A percentile compares a stretch with the other conserved stretches of the same genome.
Evolutionary conservation across 441 rosid species (phyloP).

Genomic region (Euphorbia schlechtendalii): DNA sequence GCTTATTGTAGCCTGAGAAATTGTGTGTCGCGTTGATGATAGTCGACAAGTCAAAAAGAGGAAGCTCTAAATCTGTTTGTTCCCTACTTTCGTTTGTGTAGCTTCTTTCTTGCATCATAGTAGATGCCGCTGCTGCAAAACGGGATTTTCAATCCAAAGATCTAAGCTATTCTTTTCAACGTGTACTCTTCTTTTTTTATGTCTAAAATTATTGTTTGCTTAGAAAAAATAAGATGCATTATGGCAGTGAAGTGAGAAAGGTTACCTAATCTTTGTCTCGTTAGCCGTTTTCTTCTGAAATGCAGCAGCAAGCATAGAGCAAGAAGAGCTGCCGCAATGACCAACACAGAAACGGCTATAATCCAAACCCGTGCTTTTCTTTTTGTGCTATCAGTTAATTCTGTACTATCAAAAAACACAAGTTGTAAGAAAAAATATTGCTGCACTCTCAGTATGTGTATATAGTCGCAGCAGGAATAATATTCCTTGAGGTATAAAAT

Average conservation of each 20-base stretch:
- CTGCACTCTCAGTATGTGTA: no score
- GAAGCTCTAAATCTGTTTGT: constrained; percentile 52
- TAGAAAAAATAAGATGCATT: no score
- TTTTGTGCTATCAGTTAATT: not conserved
- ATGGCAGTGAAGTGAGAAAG: no score
- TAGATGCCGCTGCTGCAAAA: constrained; percentile 3
- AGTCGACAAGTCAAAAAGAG: constrained; percentile 47
- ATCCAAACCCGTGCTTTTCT: constrained; percentile 22
- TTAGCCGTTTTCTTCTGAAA: constrained; percentile 13
- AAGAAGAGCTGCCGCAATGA: constrained; percentile 4
- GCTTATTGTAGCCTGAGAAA: constrained; percentile 42
- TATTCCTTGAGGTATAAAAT: no score
- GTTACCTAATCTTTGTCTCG: no score
- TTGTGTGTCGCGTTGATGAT: constrained; percentile 48
- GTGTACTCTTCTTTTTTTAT: no score
- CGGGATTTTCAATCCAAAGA: no score
- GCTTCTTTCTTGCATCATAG: constrained; percentile 12
- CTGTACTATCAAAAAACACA: constrained; percentile 1
- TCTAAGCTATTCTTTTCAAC: no score
- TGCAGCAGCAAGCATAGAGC: constrained; percentile 5
- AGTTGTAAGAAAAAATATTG: not conserved
- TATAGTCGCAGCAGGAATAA: no score
- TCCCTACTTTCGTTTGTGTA: not conserved
- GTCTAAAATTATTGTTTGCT: no score
- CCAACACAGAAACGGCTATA: constrained; percentile 9